Base-by-base conservation (phyloP, 2,329 filamentous ascomycete species). In the Esteya vermicola region DNA sequence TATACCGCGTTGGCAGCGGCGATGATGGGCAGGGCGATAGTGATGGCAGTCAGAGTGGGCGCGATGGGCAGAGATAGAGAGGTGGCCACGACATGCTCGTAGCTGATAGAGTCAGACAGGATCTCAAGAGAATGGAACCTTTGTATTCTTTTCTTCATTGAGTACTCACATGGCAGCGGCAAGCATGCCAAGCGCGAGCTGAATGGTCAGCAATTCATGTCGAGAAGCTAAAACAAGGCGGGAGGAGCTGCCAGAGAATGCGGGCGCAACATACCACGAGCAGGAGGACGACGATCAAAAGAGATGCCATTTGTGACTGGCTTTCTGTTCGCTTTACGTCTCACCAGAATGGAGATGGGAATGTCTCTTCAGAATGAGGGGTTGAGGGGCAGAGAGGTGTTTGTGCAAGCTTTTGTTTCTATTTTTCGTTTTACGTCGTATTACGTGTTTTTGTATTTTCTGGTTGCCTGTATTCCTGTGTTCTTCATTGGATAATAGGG, bases 21-120 rank as follows among this genome's bases (percentile, higher is more conserved):
- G 14, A 44, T n/a, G 36, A 45, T 2, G n/a, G 45, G 43, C 8
- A 47, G 41, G 9, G 39, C 19, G 13, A 47, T 31, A 13, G 37
- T 37, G n/a, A 45, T 6, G 25, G 35, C 37, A 18, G 40, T 42
- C 20, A 48, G 34, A 14, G 33, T 36, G 4, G 44, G 47, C 10
- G 42, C 35, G 23, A 45, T 38, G 9, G 48, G 48, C 18, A 50
- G 45, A 4, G 47, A 47, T 9, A 50, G 39, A 6, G 39, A 18
- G 2, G 36, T 6, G 9, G 43, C 32, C 8, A n/a, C 28, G 36
- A 40, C 39, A 38, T 45, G 42, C 19, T 50, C 46, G 33, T 48
- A 48, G 10, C 47, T 48, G 19, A 8, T 9, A 30, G 32, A 10
- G 20, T 9, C 26, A 30, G 22, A 7, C 26, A 9, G 31, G 13